These are phyloP conservation scores for Clitopilus passeckerianus DNA, from an alignment of 768 basidiomycete species.

Conservation along the genomic window DNA sequence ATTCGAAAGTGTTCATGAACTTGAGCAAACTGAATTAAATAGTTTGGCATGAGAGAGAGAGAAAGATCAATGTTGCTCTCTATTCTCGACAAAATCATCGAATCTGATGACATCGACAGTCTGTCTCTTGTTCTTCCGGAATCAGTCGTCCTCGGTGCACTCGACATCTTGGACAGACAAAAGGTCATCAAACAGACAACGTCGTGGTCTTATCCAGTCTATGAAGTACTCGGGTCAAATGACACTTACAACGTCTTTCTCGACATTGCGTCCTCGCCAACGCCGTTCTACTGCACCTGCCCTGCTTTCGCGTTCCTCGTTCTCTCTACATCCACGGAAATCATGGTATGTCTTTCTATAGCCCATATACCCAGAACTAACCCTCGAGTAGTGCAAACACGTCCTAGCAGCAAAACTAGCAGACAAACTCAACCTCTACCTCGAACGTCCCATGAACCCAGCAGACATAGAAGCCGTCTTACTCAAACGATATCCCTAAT, in stretches of 20 bases:
- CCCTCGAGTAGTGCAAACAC: slow-evolving; percentile 73
- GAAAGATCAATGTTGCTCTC: neutral
- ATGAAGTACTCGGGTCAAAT: slow-evolving; percentile 65
- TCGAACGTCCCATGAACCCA: slow-evolving; percentile 40
- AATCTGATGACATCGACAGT: slow-evolving; percentile 29
- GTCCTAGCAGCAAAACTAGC: slow-evolving; percentile 64
- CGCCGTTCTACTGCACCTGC: slow-evolving; percentile 66
- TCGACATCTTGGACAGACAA: slow-evolving; percentile 72
- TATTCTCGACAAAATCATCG: neutral
- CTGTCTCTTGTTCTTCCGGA: slow-evolving; percentile 60
- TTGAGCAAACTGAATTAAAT: slow-evolving; percentile 76
- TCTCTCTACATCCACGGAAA: slow-evolving; percentile 50
- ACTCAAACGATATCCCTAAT: slow-evolving; percentile 24
- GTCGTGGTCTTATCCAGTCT: slow-evolving; percentile 54
- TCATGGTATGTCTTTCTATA: slow-evolving; percentile 45
- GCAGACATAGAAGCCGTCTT: slow-evolving; percentile 47
- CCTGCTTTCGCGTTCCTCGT: slow-evolving; percentile 68
- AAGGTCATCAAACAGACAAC: slow-evolving; percentile 64
- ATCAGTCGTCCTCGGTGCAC: slow-evolving; percentile 57
- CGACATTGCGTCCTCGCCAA: slow-evolving; percentile 28
- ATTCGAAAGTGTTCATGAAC: slow-evolving; percentile 78
- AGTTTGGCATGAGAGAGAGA: slow-evolving; percentile 11
- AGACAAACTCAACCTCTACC: slow-evolving; percentile 41
- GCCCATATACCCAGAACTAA: slow-evolving; percentile 1
- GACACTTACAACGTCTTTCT: slow-evolving; percentile 58